A percentile compares a stretch with the other conserved stretches of the same genome.
These are phyloP conservation scores for Pneumocystis jirovecii DNA, from an alignment of 1,139 yeast genomes.

Conservation along the genomic window DNA sequence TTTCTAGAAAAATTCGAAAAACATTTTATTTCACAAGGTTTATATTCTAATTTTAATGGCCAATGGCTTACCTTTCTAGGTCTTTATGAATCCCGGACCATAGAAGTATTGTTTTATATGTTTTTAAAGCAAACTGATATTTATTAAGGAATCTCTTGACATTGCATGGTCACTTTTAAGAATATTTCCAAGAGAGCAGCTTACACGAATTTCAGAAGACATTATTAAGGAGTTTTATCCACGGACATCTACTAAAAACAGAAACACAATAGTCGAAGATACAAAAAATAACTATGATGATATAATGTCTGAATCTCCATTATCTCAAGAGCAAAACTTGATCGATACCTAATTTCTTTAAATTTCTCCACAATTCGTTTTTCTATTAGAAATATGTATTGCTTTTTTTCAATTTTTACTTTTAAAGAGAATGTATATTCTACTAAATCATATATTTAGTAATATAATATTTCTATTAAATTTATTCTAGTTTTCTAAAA, in stretches of 20 bases:
- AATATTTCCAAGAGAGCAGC: slow-evolving; percentile 96
- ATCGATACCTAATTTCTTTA: not conserved
- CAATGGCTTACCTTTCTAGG: not conserved
- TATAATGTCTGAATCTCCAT: not conserved
- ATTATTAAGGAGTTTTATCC: slow-evolving; percentile 76
- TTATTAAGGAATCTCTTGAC: slow-evolving; percentile 75
- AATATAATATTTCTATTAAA: not conserved
- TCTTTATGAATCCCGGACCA: slow-evolving; percentile 11
- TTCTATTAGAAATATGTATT: not conserved
- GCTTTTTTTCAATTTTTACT: not conserved
- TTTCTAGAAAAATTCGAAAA: slow-evolving; percentile 95
- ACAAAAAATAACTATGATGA: not conserved
- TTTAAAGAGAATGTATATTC: not conserved
- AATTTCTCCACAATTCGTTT: not conserved
- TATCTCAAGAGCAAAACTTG: not conserved
- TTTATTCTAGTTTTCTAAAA: not conserved
- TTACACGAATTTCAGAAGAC: slow-evolving; percentile 96
- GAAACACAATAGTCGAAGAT: not conserved
- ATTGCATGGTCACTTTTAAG: slow-evolving; percentile 96
- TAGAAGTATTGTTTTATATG: slow-evolving; percentile 1
- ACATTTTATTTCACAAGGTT: slow-evolving; percentile 74
- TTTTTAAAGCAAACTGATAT: slow-evolving; percentile 7
- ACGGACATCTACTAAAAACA: not conserved
- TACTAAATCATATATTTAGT: not conserved
- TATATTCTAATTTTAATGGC: slow-evolving; percentile 32